A percentile compares a stretch with the other conserved stretches of the same genome.
These are phyloP conservation scores for Paecilomyces formosus DNA, from an alignment of 2,329 filamentous ascomycete species.

Conservation along the genomic window DNA sequence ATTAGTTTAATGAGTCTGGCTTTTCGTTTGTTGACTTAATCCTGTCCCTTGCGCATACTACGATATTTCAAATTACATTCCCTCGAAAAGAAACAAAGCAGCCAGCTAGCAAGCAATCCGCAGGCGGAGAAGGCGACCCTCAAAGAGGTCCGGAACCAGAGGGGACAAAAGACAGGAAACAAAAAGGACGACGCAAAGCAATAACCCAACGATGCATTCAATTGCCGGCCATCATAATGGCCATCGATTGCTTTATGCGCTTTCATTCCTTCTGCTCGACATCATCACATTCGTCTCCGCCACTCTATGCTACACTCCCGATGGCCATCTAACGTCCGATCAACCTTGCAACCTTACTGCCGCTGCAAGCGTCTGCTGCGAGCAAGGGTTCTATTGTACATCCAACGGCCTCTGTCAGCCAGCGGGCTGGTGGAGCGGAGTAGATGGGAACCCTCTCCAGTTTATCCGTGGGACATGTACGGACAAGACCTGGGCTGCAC, in stretches of 20 bases:
- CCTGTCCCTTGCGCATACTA: background rate
- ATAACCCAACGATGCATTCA: background rate
- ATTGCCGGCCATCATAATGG: background rate
- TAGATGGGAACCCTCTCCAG: constrained; percentile 1
- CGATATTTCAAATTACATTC: background rate
- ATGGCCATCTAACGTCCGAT: constrained; percentile 1
- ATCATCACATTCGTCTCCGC: background rate
- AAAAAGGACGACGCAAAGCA: background rate
- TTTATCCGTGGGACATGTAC: constrained; percentile 4
- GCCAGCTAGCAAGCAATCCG: background rate
- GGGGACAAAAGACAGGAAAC: too few relatives aligned
- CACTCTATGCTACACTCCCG: constrained; percentile 2
- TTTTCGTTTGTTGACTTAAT: background rate
- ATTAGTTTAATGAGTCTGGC: background rate
- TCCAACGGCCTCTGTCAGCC: constrained; percentile 3
- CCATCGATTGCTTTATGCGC: background rate
- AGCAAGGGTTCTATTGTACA: constrained; percentile 3
- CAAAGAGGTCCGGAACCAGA: background rate
- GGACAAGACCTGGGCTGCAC: constrained; percentile 2
- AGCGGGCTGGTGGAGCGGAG: constrained; percentile 1
- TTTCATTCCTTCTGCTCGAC: background rate
- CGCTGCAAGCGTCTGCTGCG: constrained; percentile 3
- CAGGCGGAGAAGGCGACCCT: background rate
- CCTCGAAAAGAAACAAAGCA: background rate
- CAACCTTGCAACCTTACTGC: constrained; percentile 1